Evolutionary conservation across 2,329 filamentous ascomycete species (phyloP), one percentile per base, ranked within the genome.

Genomic region (Leptographium wingfieldii): DNA sequence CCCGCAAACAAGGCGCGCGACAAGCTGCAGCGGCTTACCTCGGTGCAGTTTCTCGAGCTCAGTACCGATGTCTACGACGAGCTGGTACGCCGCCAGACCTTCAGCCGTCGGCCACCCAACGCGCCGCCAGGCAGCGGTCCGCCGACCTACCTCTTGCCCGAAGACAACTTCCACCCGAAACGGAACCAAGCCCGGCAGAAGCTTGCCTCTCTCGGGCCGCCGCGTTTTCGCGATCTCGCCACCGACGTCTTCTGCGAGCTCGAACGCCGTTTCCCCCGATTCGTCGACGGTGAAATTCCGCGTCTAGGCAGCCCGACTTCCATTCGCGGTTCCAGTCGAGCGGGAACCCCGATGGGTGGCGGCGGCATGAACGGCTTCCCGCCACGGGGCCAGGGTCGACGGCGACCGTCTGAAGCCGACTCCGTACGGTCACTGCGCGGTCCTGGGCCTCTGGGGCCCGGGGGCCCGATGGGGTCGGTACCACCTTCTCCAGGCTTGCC

Each of bases 51-150:
- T 72, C 90, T 95, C 73, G 94, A 99, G 75, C 81, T 99, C 63
- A 96, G 92, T 73, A 97, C 92, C 61, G 94, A 99, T 74, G 92
- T 99, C 49, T 97, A 88, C 74, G 94, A 99, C 73, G 94, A 99
- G 74, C 79, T 97, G 65, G 80, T 95, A 66, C 86, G 94, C 62
- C 84, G 94, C 64, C 92, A 97, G 72, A 82, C 88, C 65, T 79
- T 79, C 57, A 80, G 80, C 59, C 75, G 82, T 63, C 75, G 76
- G 59, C 76, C 78, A 19, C 76, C 80, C 27, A 80, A 78, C 65
- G 76, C 77, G 29, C 73, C 74, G 25, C 77, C 77, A 55, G 77
- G 75, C 63, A 72, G 69, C 3, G 74, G 74, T 3, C 79, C 81
- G n/a, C 89, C 90, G 2, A 76, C 83, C 14, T 95, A 85, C 69